These are phyloP conservation scores for Candida coquimbonensis DNA, from an alignment of 805 yeast species.

Conservation along the genomic window DNA sequence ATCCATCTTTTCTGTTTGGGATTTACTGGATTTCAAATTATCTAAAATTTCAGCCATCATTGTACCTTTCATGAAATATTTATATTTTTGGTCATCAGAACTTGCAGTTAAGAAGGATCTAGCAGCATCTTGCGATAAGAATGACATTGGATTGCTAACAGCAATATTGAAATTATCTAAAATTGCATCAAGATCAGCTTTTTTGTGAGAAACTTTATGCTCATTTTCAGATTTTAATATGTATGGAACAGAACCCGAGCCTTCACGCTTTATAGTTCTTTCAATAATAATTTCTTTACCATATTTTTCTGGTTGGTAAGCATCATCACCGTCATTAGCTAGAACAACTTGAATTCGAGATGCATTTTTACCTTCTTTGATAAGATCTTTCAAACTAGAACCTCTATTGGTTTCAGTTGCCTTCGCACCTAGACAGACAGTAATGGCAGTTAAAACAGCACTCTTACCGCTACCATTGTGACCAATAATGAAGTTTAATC, in stretches of 20 bases:
- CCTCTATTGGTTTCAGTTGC: constrained; percentile 88
- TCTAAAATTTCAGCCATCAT: constrained; percentile 58
- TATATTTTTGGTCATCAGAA: constrained; percentile 63
- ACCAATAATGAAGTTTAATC: constrained; percentile 82
- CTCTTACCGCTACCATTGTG: constrained; percentile 89
- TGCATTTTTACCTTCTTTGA: constrained; percentile 68
- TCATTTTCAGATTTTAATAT: constrained; percentile 46
- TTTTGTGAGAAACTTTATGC: constrained; percentile 50
- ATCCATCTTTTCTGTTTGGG: constrained; percentile 30
- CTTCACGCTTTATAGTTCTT: constrained; percentile 46
- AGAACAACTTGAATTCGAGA: constrained; percentile 62
- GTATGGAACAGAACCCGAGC: constrained; percentile 45
- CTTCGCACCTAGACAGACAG: constrained; percentile 82
- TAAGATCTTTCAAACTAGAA: constrained; percentile 55
- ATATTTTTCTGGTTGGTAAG: constrained; percentile 54
- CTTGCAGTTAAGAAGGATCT: constrained; percentile 79
- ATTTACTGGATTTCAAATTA: constrained; percentile 39
- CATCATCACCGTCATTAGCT: constrained; percentile 57
- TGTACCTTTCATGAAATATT: constrained; percentile 75
- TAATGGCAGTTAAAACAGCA: constrained; percentile 81
- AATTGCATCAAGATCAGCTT: constrained; percentile 59
- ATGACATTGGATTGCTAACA: constrained; percentile 86
- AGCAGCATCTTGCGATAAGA: constrained; percentile 90
- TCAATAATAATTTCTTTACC: constrained; percentile 70
- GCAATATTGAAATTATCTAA: constrained; percentile 67